Base-by-base conservation (phyloP, 176 grass and related monocot species). In the Aegilops umbellulata region DNA sequence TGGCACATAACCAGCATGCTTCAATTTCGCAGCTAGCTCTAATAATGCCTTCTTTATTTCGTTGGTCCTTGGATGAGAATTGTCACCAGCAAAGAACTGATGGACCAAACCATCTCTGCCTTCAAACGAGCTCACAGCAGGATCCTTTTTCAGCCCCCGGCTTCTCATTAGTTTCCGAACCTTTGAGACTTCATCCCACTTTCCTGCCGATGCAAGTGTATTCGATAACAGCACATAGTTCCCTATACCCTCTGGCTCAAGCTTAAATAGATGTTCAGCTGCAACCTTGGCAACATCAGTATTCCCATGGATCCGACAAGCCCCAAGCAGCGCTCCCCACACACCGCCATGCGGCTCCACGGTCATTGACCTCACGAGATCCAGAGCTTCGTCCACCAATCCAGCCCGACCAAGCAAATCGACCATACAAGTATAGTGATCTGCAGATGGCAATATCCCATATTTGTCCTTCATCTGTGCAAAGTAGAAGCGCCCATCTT, bases 341-440 rank as follows among this genome's bases (percentile, higher is more conserved):
- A 93, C 91, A 65, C 80, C 88, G 76, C 80, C 88, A 49, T 93
- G 90, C 79, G 93, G 90, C 36, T 84, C 67, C 36, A 87, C 16
- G 6, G 80, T 42, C 93, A 93, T 92, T 34, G 93, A 91, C 26
- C 65, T 91, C 47, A 91, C 91, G 22, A 95, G 88, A 69, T 93
- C 86, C 39, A 93, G 82, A 19, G 88, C 86, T 87, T 92, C 91
- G 38, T 85, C 84, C n/a, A 95, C 86, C 46, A 95, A 90, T 44
- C 90, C 91, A 79, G 88, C 84, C 36, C 91, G 88, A 12, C 88
- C 91, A 83, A 95, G 78, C 77, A 93, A 87, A 91, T 95, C 93
- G 10, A 93, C 93, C 93, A 95, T 95, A 76, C 88, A 95, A 19
- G 93, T 55, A 85, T 91, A 95, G 68, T 95, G 93, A 89, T 93